These are phyloP conservation scores for Escovopsis sp. DNA, from an alignment of 2,329 filamentous ascomycete genomes.

Conservation along the genomic window DNA sequence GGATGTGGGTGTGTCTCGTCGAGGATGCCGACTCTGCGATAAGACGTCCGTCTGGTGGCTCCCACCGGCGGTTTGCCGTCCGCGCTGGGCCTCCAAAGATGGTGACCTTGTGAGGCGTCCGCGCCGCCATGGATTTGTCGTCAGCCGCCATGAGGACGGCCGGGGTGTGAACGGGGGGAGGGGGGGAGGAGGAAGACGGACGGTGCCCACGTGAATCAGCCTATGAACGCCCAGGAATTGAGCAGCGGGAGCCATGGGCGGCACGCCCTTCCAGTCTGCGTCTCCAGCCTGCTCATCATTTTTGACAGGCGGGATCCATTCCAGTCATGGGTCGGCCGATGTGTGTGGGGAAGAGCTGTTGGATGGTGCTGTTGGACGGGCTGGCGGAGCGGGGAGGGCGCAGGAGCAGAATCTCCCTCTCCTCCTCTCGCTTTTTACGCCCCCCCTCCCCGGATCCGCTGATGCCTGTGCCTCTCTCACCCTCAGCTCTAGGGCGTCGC, in stretches of 20 bases:
- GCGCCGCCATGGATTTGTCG: not conserved
- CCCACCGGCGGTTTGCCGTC: no score
- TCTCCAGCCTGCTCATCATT: not conserved
- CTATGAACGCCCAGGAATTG: no score
- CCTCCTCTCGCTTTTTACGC: no score
- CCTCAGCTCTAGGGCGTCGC: not conserved
- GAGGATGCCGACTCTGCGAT: no score
- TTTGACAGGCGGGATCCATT: not conserved
- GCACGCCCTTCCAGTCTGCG: not conserved
- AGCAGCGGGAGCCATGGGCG: not conserved
- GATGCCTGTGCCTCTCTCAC: not conserved
- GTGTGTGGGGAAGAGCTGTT: not conserved
- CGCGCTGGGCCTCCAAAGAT: conserved; percentile 4
- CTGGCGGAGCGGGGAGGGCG: not conserved
- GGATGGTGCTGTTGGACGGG: not conserved
- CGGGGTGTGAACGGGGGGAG: no score
- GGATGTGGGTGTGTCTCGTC: not conserved
- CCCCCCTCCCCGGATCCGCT: no score
- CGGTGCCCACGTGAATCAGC: not conserved
- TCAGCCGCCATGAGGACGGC: no score
- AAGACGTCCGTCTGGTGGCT: no score
- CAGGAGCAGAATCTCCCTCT: not conserved
- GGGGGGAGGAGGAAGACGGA: no score
- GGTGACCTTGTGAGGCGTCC: conserved; percentile 12
- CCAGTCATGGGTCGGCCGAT: not conserved